A percentile compares a stretch with the other conserved stretches of the same genome.
These are phyloP conservation scores for Yamadazyma laniorum DNA, from an alignment of 805 yeast species.

Conservation along the genomic window DNA sequence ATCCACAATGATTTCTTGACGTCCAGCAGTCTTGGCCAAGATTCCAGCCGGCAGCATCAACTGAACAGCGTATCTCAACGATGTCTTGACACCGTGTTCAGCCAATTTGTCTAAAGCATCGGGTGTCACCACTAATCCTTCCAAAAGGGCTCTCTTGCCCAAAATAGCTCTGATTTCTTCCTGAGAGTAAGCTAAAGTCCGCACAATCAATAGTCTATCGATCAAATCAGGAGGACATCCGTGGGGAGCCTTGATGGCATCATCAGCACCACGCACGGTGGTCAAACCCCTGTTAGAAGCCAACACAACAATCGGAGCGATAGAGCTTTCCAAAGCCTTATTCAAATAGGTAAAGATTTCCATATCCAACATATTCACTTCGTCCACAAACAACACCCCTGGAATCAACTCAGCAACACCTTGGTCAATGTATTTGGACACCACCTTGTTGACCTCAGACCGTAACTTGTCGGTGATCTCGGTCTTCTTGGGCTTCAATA, in stretches of 20 bases:
- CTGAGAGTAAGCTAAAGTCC: slow-evolving; percentile 83
- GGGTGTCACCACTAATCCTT: slow-evolving; percentile 59
- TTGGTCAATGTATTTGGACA: slow-evolving; percentile 92
- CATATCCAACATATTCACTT: slow-evolving; percentile 96
- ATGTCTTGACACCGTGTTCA: slow-evolving; percentile 67
- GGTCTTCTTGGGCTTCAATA: slow-evolving; percentile 93
- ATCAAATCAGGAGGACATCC: slow-evolving; percentile 95
- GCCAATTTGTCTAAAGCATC: slow-evolving; percentile 80
- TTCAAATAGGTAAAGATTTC: slow-evolving; percentile 94
- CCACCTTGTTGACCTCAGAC: slow-evolving; percentile 91
- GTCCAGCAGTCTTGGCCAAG: slow-evolving; percentile 69
- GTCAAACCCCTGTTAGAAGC: slow-evolving; percentile 97
- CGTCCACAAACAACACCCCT: slow-evolving; percentile 96
- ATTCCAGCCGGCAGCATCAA: slow-evolving; percentile 88
- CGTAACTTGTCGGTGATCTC: slow-evolving; percentile 95
- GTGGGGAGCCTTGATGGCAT: slow-evolving; percentile 83
- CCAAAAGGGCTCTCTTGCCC: slow-evolving; percentile 77
- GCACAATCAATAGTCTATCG: slow-evolving; percentile 86
- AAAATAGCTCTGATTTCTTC: slow-evolving; percentile 83
- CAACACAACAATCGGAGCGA: slow-evolving; percentile 92
- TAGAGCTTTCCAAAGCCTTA: slow-evolving; percentile 86
- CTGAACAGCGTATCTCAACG: slow-evolving; percentile 90
- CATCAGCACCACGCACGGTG: slow-evolving; percentile 83
- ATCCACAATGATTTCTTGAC: slow-evolving; percentile 60
- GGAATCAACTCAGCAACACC: slow-evolving; percentile 98